phyloP scores from a whole-genome alignment of 1,284 basidiomycete species.

The Boletellus deceptivus region DNA sequence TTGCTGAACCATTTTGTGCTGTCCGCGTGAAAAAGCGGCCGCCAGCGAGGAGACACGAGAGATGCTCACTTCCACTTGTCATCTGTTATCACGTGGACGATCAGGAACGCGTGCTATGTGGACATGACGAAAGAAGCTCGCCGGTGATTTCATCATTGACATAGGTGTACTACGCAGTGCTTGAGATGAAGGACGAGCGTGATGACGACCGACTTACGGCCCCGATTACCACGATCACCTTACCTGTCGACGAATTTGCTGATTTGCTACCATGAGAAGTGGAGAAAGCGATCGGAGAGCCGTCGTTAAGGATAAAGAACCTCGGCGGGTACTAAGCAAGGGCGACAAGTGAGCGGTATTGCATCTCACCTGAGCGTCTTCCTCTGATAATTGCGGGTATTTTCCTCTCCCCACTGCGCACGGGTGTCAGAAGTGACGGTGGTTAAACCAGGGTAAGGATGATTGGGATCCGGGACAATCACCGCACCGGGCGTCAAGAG shows the following conservation, averaged over 20 bases:
- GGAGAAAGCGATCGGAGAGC: background rate
- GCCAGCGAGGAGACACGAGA: too few relatives aligned
- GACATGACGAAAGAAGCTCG: background rate
- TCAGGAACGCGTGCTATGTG: too few relatives aligned
- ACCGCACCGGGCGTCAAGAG: background rate
- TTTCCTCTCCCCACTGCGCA: background rate
- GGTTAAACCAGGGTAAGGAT: background rate
- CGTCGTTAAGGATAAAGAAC: background rate
- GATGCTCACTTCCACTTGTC: too few relatives aligned
- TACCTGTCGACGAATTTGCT: background rate
- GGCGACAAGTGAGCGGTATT: background rate
- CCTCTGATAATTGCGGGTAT: background rate
- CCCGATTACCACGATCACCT: background rate
- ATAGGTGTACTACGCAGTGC: background rate
- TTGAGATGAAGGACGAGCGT: background rate
- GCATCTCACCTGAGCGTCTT: background rate
- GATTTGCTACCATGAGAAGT: background rate
- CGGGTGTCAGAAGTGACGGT: background rate
- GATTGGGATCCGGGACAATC: background rate
- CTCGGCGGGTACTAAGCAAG: background rate
- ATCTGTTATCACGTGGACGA: too few relatives aligned
- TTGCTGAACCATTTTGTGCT: too few relatives aligned
- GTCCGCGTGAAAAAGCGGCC: too few relatives aligned
- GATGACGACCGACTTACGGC: background rate
- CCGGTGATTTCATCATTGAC: background rate